Percentiles rank a stretch among this genome's conserved stretches.
These are phyloP conservation scores for Metschnikowia baotianmanensis DNA, from an alignment of 805 yeast species.

Conservation along the genomic window DNA sequence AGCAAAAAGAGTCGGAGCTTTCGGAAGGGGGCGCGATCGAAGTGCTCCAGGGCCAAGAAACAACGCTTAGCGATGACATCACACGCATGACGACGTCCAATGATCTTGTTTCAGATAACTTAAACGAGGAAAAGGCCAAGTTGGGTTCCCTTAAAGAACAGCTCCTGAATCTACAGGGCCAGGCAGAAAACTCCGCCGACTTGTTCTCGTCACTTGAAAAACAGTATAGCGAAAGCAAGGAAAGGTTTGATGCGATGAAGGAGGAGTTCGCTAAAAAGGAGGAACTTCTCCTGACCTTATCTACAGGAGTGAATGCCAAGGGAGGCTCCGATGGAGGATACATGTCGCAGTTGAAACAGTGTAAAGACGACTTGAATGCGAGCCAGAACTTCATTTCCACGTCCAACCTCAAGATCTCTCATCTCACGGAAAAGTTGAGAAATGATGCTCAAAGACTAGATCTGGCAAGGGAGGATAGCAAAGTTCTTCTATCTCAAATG, in stretches of 20 bases:
- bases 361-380: constrained; percentile 53
- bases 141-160: constrained; percentile 23
- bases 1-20: constrained; percentile 54
- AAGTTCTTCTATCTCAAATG: constrained; percentile 41
- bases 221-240: constrained; percentile 45
- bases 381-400: constrained; percentile 57
- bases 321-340: constrained; percentile 79
- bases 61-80: constrained; percentile 54
- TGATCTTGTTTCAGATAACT: constrained; percentile 55
- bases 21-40: constrained; percentile 59
- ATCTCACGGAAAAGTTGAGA: constrained; percentile 51
- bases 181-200: constrained; percentile 37
- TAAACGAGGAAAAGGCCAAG: constrained; percentile 41
- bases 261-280: constrained; percentile 57
- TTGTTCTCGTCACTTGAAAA: constrained; percentile 41
- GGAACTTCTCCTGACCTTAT: constrained; percentile 74
- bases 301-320: constrained; percentile 85
- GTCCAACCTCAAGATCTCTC: constrained; percentile 54
- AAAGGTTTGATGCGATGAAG: constrained; percentile 44
- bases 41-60: constrained; percentile 57
- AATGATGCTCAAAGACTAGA: constrained; percentile 48
- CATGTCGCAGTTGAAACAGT: constrained; percentile 63
- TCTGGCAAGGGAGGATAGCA: constrained; percentile 52
- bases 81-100: constrained; percentile 67
- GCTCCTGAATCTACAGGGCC: constrained; percentile 30